A percentile compares a stretch with the other conserved stretches of the same genome.
Evolutionary conservation across 202 grass and related monocot genomes (phyloP).

Genomic region (Setaria viridis): DNA sequence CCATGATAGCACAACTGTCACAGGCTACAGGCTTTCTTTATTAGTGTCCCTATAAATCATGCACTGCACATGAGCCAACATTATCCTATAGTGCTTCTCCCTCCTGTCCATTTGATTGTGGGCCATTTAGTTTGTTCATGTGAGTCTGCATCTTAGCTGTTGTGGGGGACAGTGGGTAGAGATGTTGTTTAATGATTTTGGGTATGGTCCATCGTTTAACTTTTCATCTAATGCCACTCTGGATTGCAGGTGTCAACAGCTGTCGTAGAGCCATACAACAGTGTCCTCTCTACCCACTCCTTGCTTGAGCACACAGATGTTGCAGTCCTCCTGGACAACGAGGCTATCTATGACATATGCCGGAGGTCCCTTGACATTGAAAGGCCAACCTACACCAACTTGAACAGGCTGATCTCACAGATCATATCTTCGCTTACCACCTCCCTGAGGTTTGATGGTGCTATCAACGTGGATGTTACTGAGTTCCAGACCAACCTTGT

Average conservation of each 20-base stretch:
- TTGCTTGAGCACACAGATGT: constrained; percentile 97
- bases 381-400: constrained; percentile 95
- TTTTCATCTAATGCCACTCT: constrained; percentile 47
- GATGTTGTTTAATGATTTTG: constrained; percentile 30
- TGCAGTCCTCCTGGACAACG: constrained; percentile 82
- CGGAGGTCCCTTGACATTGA: constrained; percentile 92
- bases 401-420: constrained; percentile 97
- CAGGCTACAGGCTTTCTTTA: neutral
- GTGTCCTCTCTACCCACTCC: constrained; percentile 95
- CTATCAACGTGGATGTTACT: constrained; percentile 93
- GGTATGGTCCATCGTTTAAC: neutral
- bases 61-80: constrained; percentile 28
- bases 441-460: constrained; percentile 93
- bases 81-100: constrained; percentile 34
- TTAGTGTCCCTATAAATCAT: constrained; percentile 9
- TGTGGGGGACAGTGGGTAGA: constrained; percentile 37
- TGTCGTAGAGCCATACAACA: constrained; percentile 99
- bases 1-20: constrained; percentile 22
- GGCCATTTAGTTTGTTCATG: constrained; percentile 40
- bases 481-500: constrained; percentile 99
- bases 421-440: constrained; percentile 97
- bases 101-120: constrained; percentile 43
- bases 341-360: constrained; percentile 99
- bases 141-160: constrained; percentile 52
- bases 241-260: constrained; percentile 90